Base-by-base conservation (phyloP, 768 basidiomycete species). In the Psilocybe subaeruginosa region DNA sequence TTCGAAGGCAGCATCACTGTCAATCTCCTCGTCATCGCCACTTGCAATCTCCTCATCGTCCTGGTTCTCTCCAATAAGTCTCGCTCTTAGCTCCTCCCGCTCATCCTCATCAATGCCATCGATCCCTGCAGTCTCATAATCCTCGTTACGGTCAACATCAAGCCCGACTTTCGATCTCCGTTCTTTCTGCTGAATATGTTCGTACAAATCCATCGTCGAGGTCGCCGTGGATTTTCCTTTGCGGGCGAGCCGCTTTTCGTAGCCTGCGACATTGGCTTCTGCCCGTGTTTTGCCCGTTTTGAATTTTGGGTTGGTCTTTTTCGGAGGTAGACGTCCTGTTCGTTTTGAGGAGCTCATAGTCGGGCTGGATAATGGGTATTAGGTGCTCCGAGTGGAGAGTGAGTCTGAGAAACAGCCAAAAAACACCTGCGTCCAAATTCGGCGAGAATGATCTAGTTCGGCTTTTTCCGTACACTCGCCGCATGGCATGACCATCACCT, bases 21-120 rank as follows among this genome's bases (percentile, higher is more conserved):
- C 91, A 48, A 95, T 84, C 62, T 95, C 92, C 69, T 95, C 92
- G 68, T 95, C 93, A 64, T 95, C 91, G 0, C 76, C 86, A 62
- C 83, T 85, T 35, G 80, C 86, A 64, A 92, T 80, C 63, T 68
- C 73, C 59, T 85, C 80, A 48, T 79, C 78, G 33, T 86, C 86
- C 11, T 73, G 80, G 37, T 80, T 72, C 62, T 85, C 83, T 5
- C 81, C 84, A 53, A 86, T 76, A 50, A 91, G 68, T 64, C 83
- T 77, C 16, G 86, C 77, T 31, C 68, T 68, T 45, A 79, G 56
- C 55, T 74, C 75, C 56, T 78, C 71, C 63, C 69, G 73, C 49
- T 80, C 71, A 31, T 77, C 76, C 9, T 81, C 78, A 46, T 78
- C 78, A 45, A 62, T 69, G 43, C 78, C 78, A 57, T 80, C 81